These are phyloP conservation scores for Botrytis galanthina DNA, from an alignment of 2,329 filamentous ascomycete species.

Conservation along the genomic window DNA sequence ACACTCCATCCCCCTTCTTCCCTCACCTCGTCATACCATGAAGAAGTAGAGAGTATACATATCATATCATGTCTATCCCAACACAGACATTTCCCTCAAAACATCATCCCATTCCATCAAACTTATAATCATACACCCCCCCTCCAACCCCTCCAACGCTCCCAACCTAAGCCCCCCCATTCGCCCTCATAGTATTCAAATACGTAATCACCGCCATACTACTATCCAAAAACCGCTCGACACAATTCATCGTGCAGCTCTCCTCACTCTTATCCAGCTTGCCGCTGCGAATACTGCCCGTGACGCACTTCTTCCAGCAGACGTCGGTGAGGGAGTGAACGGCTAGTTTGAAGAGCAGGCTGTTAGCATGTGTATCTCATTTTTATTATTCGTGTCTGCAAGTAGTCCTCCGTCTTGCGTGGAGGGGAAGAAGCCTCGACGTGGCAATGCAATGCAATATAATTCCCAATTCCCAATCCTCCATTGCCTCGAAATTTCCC, in stretches of 20 bases:
- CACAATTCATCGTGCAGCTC: conserved; percentile 84
- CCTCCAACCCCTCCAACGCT: background rate
- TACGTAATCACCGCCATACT: conserved; percentile 84
- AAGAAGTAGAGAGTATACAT: background rate
- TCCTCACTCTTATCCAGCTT: conserved; percentile 77
- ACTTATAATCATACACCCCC: background rate
- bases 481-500: no score
- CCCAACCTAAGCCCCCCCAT: background rate
- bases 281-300: conserved; percentile 66
- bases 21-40: background rate
- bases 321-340: conserved; percentile 68
- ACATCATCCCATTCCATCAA: background rate
- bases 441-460: no score
- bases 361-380: background rate
- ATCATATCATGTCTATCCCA: background rate
- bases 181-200: conserved; percentile 61
- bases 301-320: conserved; percentile 95
- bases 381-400: background rate
- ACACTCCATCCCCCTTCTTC: no score
- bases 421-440: background rate
- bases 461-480: background rate
- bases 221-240: conserved; percentile 89
- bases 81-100: background rate
- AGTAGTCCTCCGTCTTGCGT: background rate
- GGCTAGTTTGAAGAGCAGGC: conserved; percentile 48